Base-by-base conservation (phyloP, 306 rosid genomes). In the Acacia crassicarpa region DNA sequence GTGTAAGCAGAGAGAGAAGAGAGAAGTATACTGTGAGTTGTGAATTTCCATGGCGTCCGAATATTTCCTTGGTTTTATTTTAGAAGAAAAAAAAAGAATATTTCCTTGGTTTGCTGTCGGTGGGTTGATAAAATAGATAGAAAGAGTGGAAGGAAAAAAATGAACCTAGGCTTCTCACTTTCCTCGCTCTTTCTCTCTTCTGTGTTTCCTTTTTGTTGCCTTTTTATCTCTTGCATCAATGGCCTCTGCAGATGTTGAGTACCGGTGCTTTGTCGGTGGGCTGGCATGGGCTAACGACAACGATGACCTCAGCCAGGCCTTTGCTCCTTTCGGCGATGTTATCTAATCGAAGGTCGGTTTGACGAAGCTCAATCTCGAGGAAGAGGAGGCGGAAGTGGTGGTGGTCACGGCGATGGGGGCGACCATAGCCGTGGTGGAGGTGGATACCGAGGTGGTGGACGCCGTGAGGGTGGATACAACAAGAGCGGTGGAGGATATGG, bases 331-430 rank as follows among this genome's bases (percentile, higher is more conserved):
- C 46, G 97, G 98, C 51, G 88, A 90, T 0, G 73, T 94, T 86
- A 22, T 91, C 19, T 97, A 94, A 82, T 91, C 97, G 89, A 94
- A 94, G 98, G 98, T 94, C 97, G 94, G 98, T 92, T 91, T 81
- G 91, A 75, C 80, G 98, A 92, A 87, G 98, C 97, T 1, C 98
- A 95, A 66, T 86, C 90, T 12, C 97, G 99, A 2, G 97, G 97
- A 1, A 53, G 91, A 1, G 89, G 97, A 0, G 95, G 97, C 0
- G 90, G 74, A 4, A 27, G 45, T 8, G 74, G 72, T 27, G 27
- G 27, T 0, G 72, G 73, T 0, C 40, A 68, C 32, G 73, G 73
- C 3, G 56, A 76, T 0, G 82, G 89, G 0, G 73, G 86, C 0
- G 81, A 74, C 0, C 20, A 61, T 3, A 44, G 58, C 10, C 88